Evolutionary conservation across 2,329 filamentous ascomycete genomes (phyloP), one percentile per base, ranked within the genome.

Genomic region (Colletotrichum liriopes): DNA sequence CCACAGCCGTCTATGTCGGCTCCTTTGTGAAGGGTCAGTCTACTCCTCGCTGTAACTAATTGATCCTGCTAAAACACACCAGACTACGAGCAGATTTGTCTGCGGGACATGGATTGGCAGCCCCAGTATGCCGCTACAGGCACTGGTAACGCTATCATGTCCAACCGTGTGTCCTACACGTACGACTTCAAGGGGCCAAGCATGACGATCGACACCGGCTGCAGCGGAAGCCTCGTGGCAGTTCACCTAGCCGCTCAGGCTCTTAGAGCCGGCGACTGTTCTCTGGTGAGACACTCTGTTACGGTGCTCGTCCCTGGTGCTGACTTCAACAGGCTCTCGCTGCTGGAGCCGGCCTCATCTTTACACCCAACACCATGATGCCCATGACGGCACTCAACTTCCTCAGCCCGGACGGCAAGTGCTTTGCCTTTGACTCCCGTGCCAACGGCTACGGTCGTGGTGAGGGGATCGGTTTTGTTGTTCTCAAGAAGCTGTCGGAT

Each of bases 371-470:
- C 64, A 89, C 86, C 5, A 88, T 89, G 76, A 86, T 88, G 81
- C 86, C 86, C 1, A 89, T 89, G 87, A 87, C 86, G 1, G 86
- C 84, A 5, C 78, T 89, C 23, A 87, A 87, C 73, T 88, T 89
- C 63, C 79, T 89, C 0, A 87, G 86, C 54, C 83, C 86, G 1
- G 83, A 86, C 67, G 87, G 87, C 1, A 87, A 83, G 70, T 86
- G 82, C 45, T 86, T 86, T 71, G 87, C 87, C 6, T 91, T 88
- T 76, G 90, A 91, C 75, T 77, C 82, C n/a, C 83, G 84, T 3
- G 91, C 89, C 23, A 88, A 89, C 70, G 92, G 91, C 1, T 93
- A 93, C 76, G 90, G 87, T 0, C 84, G 91, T 41, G 91, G 90
- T 1, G 91, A 93, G 76, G 91, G 91, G 0, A 83, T 89, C 35